A percentile compares a stretch with the other conserved stretches of the same genome.
Conservation (phyloP, 2,329 filamentous ascomycete genomes). For the Sarocladiaceae sp. region DNA sequence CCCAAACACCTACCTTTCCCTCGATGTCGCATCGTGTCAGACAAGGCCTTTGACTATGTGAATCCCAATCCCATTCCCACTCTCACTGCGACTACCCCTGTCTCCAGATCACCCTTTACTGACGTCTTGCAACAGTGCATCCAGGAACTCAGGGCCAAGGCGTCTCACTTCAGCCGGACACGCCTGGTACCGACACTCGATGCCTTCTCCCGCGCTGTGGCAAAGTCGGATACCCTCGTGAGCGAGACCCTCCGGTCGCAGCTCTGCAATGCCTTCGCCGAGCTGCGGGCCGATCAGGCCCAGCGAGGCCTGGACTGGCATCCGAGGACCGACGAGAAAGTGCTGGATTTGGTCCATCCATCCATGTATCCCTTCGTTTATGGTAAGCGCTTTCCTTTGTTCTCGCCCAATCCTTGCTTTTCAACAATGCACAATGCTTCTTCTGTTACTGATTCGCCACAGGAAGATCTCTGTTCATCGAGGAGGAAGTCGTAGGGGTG, state of each 20-base stretch:
- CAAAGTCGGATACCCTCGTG: slow-evolving; percentile 19
- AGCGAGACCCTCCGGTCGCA: slow-evolving; percentile 6
- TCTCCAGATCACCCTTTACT: not conserved
- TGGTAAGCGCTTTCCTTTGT: slow-evolving; percentile 8
- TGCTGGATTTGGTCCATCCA: slow-evolving; percentile 51
- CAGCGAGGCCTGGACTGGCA: slow-evolving; percentile 42
- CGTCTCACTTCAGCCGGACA: slow-evolving; percentile 29
- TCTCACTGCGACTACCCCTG: not conserved
- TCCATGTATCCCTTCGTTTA: slow-evolving; percentile 25
- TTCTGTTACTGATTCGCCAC: not conserved
- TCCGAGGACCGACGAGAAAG: slow-evolving; percentile 41
- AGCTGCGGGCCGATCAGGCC: slow-evolving; percentile 15
- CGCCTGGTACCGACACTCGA: slow-evolving; percentile 26
- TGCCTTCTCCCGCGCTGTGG: slow-evolving; percentile 12
- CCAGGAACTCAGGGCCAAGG: slow-evolving; percentile 40
- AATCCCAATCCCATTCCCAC: not conserved
- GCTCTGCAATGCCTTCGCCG: slow-evolving; percentile 14
- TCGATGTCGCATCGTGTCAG: too few relatives aligned
- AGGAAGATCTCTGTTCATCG: slow-evolving; percentile 8
- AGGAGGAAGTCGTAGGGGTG: slow-evolving; percentile 17
- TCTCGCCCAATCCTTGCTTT: too few relatives aligned
- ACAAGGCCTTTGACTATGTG: too few relatives aligned
- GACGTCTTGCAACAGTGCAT: not conserved
- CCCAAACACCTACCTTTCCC: too few relatives aligned
- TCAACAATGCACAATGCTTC: not conserved